These are phyloP conservation scores for Fusarium sp. DNA, from an alignment of 2,329 filamentous ascomycete species.

Conservation along the genomic window DNA sequence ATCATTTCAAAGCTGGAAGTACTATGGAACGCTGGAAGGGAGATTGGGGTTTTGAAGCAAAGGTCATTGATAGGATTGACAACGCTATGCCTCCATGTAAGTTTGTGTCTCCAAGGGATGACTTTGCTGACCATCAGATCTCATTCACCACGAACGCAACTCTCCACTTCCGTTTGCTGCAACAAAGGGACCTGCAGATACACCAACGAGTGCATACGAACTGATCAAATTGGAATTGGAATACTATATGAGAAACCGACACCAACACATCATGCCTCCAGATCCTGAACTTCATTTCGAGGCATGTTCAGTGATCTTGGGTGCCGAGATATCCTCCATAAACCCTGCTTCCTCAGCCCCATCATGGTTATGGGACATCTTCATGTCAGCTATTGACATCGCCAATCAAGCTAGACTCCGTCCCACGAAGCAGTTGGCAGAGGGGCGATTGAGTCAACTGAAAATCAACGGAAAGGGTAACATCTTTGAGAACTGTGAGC, in stretches of 20 bases:
- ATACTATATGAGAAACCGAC: constrained; percentile 29
- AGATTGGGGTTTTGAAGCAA: constrained; percentile 56
- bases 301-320: constrained; percentile 29
- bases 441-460: constrained; percentile 21
- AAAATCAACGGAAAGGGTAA: constrained; percentile 38
- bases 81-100: constrained; percentile 56
- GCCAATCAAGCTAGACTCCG: constrained; percentile 30
- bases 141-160: constrained; percentile 38
- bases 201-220: constrained; percentile 36
- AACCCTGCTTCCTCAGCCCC: constrained; percentile 26
- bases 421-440: constrained; percentile 23
- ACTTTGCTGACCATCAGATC: constrained; percentile 21
- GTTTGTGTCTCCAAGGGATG: background rate
- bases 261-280: constrained; percentile 18
- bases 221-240: constrained; percentile 33
- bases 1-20: constrained; percentile 55
- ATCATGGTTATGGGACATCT: constrained; percentile 32
- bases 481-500: constrained; percentile 36
- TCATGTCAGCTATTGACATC: constrained; percentile 28
- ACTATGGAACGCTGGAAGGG: constrained; percentile 58
- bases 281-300: constrained; percentile 32
- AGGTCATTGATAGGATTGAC: constrained; percentile 53
- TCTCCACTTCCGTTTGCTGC: constrained; percentile 32
- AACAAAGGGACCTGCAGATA: constrained; percentile 34
- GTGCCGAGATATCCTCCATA: constrained; percentile 23